phyloP scores from a whole-genome alignment of 1,284 basidiomycete species.

The Cystobasidium pallidum region DNA sequence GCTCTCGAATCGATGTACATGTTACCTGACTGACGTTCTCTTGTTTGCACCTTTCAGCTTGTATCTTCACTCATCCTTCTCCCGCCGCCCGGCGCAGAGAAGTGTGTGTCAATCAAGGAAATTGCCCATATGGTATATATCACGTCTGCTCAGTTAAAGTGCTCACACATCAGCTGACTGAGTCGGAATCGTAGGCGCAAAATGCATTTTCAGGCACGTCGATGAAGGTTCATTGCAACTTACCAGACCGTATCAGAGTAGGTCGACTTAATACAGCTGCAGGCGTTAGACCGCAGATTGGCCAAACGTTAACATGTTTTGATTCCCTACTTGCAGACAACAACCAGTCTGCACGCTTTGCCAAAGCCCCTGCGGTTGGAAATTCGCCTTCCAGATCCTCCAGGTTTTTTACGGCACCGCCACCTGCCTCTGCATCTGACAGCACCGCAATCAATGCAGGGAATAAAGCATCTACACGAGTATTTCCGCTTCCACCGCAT shows the following conservation, averaged over 20 bases:
- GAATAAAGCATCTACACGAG: not conserved
- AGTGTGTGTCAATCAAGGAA: slow-evolving; percentile 24
- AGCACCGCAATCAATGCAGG: not conserved
- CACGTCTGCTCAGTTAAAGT: not conserved
- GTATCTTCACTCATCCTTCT: slow-evolving; percentile 20
- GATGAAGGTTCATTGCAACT: slow-evolving; percentile 6
- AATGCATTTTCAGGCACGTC: slow-evolving; percentile 29
- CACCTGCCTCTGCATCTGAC: not conserved
- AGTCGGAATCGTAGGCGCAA: slow-evolving; percentile 9
- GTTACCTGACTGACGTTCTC: too few relatives aligned
- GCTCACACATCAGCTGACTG: not conserved
- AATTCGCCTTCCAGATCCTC: not conserved
- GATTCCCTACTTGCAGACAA: not conserved
- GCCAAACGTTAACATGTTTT: too few relatives aligned
- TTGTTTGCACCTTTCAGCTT: slow-evolving; percentile 11
- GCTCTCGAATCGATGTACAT: too few relatives aligned
- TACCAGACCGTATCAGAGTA: not conserved
- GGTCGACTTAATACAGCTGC: not conserved
- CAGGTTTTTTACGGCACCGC: not conserved
- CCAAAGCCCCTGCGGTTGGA: not conserved
- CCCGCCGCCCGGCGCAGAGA: slow-evolving; percentile 28
- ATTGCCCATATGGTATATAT: slow-evolving; percentile 35
- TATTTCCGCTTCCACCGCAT: not conserved
- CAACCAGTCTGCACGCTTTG: slow-evolving; percentile 17
- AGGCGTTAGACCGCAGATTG: not conserved